phyloP scores from a whole-genome alignment of 768 basidiomycete species.

The Boletus reticuloceps region DNA sequence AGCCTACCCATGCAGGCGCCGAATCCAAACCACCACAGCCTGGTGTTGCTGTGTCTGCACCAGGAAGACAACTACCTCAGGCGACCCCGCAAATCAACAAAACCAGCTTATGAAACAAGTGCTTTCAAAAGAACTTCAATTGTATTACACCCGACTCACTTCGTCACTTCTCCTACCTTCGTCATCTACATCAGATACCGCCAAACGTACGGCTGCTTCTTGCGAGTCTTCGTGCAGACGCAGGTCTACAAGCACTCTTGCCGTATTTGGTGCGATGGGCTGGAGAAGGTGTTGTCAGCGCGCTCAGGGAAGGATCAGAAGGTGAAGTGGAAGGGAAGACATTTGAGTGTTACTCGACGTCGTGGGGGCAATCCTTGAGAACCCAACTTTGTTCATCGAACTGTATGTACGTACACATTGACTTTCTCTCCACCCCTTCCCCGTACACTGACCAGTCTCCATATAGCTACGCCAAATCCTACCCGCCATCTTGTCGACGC shows the following conservation, averaged over 20 bases:
- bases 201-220: conserved; percentile 85
- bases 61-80: conserved; percentile 23
- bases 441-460: not conserved
- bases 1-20: conserved; percentile 28
- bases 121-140: conserved; percentile 88
- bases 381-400: conserved; percentile 88
- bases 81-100: conserved; percentile 49
- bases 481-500: conserved; percentile 86
- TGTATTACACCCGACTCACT: conserved; percentile 92
- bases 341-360: conserved; percentile 85
- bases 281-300: conserved; percentile 77
- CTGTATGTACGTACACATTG: conserved; percentile 78
- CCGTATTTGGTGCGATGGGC: conserved; percentile 96
- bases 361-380: conserved; percentile 80
- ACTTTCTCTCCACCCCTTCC: not conserved
- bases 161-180: conserved; percentile 57
- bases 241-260: conserved; percentile 85
- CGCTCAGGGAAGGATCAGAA: conserved; percentile 48
- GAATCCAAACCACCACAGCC: conserved; percentile 31
- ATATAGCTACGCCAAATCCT: conserved; percentile 90
- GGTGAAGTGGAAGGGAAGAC: conserved; percentile 65
- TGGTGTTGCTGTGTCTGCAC: conserved; percentile 20
- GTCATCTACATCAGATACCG: conserved; percentile 43
- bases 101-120: conserved; percentile 88
- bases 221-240: conserved; percentile 84